Evolutionary conservation across 805 yeast species (phyloP).

Genomic region (Blastobotrys robertii): DNA sequence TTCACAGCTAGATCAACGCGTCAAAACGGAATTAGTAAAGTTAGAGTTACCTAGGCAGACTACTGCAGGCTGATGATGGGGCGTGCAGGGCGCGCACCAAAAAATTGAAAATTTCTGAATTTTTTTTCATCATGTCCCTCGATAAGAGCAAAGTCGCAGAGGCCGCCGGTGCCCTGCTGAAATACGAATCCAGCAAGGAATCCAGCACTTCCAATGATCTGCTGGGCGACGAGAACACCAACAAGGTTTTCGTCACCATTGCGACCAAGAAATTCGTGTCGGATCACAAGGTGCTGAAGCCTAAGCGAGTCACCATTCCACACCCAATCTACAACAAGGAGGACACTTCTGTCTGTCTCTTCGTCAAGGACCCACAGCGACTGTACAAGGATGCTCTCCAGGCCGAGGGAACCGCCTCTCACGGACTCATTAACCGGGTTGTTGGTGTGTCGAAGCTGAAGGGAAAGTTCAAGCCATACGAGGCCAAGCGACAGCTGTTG

Average conservation of each 20-base stretch:
- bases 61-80: too few species aligned
- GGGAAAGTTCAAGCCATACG: constrained; percentile 79
- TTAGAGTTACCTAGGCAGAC: too few species aligned
- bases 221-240: constrained; percentile 49
- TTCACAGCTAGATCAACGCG: too few species aligned
- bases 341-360: constrained; percentile 48
- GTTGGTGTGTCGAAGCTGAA: constrained; percentile 67
- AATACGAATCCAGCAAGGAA: constrained; percentile 39
- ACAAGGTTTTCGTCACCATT: constrained; percentile 47
- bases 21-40: too few species aligned
- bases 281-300: constrained; percentile 40
- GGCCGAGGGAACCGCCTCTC: constrained; percentile 15
- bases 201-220: constrained; percentile 32
- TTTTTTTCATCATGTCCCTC: not conserved
- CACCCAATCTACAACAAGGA: constrained; percentile 36
- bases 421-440: constrained; percentile 34
- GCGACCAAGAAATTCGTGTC: constrained; percentile 58
- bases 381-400: constrained; percentile 30
- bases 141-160: constrained; percentile 23
- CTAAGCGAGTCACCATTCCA: constrained; percentile 31
- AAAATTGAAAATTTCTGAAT: not conserved
- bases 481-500: constrained; percentile 69
- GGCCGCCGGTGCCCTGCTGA: constrained; percentile 48
- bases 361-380: constrained; percentile 58
- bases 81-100: too few species aligned